These are phyloP conservation scores for Pseudogymnoascus sp. DNA, from an alignment of 2,329 filamentous ascomycete species.

Conservation along the genomic window DNA sequence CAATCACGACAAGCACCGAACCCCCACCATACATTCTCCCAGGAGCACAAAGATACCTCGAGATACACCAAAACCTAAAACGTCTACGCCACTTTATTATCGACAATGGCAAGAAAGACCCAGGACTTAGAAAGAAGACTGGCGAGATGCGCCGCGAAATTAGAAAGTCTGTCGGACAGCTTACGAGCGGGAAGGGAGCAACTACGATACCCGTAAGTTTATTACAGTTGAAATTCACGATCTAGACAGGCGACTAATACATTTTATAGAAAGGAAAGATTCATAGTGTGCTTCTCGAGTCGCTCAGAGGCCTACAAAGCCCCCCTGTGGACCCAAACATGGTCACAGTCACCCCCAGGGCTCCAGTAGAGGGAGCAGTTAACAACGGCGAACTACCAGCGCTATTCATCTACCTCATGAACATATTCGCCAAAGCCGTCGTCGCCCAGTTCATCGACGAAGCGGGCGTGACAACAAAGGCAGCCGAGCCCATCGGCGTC, in stretches of 20 bases:
- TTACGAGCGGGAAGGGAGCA: constrained; percentile 55
- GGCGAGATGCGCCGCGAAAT: constrained; percentile 67
- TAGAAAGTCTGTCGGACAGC: constrained; percentile 63
- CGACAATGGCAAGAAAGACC: constrained; percentile 47
- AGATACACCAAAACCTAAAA: constrained; percentile 62
- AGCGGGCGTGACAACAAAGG: constrained; percentile 53
- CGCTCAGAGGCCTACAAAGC: constrained; percentile 44
- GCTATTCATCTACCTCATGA: constrained; percentile 66
- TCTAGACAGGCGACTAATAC: constrained; percentile 8
- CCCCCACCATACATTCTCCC: constrained; percentile 18
- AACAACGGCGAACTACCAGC: constrained; percentile 50
- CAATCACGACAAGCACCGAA: background rate
- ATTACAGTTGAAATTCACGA: background rate
- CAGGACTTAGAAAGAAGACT: constrained; percentile 53
- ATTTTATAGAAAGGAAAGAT: constrained; percentile 38
- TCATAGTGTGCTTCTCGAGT: constrained; percentile 41
- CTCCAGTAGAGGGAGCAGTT: constrained; percentile 40
- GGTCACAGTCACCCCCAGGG: constrained; percentile 39
- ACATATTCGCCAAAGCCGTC: constrained; percentile 65
- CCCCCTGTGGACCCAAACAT: constrained; percentile 45
- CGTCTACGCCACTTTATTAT: constrained; percentile 44
- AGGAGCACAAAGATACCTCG: constrained; percentile 38
- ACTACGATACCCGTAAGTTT: constrained; percentile 49
- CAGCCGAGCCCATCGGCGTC: constrained; percentile 73
- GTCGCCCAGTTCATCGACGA: constrained; percentile 63